These are phyloP conservation scores for Fusarium buxicola DNA, from an alignment of 2,329 filamentous ascomycete genomes.

Conservation along the genomic window DNA sequence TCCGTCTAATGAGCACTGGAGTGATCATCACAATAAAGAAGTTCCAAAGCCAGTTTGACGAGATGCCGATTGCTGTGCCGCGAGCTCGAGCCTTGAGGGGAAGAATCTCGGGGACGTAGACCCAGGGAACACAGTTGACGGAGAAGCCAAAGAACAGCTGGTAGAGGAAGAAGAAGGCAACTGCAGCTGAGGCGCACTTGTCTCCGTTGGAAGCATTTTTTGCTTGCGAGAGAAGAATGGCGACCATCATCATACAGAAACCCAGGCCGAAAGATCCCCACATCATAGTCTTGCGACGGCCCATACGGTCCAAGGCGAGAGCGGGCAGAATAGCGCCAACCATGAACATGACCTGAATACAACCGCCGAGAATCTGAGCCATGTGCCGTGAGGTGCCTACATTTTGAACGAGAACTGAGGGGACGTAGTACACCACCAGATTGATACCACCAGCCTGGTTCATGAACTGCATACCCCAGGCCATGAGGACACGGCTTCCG, in stretches of 20 bases:
- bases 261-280: slow-evolving; percentile 50
- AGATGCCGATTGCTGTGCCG: slow-evolving; percentile 41
- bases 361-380: slow-evolving; percentile 51
- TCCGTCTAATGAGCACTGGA: slow-evolving; percentile 44
- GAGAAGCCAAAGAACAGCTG: slow-evolving; percentile 37
- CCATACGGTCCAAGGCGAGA: slow-evolving; percentile 52
- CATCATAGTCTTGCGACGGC: slow-evolving; percentile 58
- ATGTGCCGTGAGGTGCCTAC: slow-evolving; percentile 45
- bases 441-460: slow-evolving; percentile 63
- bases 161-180: slow-evolving; percentile 38
- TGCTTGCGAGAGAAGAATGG: slow-evolving; percentile 28
- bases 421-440: slow-evolving; percentile 54
- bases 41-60: slow-evolving; percentile 22
- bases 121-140: slow-evolving; percentile 43
- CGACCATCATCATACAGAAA: slow-evolving; percentile 41
- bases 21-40: slow-evolving; percentile 57
- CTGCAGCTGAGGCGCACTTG: slow-evolving; percentile 26
- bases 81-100: slow-evolving; percentile 31
- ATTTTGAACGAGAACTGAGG: slow-evolving; percentile 46
- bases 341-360: slow-evolving; percentile 54
- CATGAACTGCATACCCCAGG: slow-evolving; percentile 39
- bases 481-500: slow-evolving; percentile 26
- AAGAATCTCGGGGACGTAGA: slow-evolving; percentile 41
- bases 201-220: slow-evolving; percentile 25
- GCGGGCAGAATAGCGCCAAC: slow-evolving; percentile 52